Evolutionary conservation across 768 basidiomycete species (phyloP), one percentile per base, ranked within the genome.

Genomic region (Termitomyces sp.): DNA sequence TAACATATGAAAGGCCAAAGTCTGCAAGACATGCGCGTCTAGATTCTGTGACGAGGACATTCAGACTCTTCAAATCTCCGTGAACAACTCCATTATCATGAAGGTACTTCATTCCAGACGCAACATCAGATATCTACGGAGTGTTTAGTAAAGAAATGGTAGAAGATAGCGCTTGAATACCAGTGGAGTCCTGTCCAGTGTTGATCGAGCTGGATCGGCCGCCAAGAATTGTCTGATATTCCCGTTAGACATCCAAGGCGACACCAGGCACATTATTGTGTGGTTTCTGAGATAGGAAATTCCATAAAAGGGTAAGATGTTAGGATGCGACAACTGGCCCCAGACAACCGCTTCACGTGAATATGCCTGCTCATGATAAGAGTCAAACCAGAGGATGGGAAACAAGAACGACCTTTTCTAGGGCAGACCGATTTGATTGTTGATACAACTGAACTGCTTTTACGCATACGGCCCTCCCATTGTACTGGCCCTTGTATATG

Each of bases 11-110:
- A 4, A 81, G 65, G 20, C 82, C 82, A 51, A 82, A 81, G 64
- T 82, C 81, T 26, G 80, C 74, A 3, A 82, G 68, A 58, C 78
- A 79, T 4, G 23, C 80, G 77, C 23, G 69, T 66, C 9, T 73
- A 10, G 13, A 41, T 13, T 36, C 47, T 13, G 48, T 26, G 13
- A 26, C 26, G 28, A 36, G 36, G 30, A 38, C 38, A 63, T 66
- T 58, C 50, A 76, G 72, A n/a, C 75, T 77, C 59, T 77, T 77
- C 23, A 81, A 67, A 53, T 81, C 78, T 2, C 79, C 79, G 52
- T 78, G 80, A n/a, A 78, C 69, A 30, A 80, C 69, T 3, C 67
- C 62, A 50, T 67, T 64, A 12, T 61, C 64, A 59, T 75, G 74
- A 18, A 76, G 66, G 59, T 76, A 74, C 1, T 64, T 50, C 18